These are phyloP conservation scores for Parascedosporium putredinis DNA, from an alignment of 2,329 filamentous ascomycete genomes.

Conservation along the genomic window DNA sequence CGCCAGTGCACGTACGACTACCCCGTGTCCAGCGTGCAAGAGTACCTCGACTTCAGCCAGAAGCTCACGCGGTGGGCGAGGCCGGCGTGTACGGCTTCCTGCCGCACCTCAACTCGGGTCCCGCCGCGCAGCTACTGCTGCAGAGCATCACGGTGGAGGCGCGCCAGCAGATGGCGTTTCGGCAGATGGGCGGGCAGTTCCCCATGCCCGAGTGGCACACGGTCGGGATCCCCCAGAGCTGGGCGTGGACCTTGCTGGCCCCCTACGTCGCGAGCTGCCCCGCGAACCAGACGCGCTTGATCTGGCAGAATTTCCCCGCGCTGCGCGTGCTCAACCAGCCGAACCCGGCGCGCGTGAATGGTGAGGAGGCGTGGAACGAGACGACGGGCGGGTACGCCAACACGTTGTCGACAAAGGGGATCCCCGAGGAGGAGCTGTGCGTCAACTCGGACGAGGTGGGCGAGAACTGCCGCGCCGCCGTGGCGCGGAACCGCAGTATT, in stretches of 20 bases:
- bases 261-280: constrained; percentile 75
- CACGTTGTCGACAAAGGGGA: constrained; percentile 38
- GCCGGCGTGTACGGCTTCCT: constrained; percentile 74
- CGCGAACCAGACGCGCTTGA: constrained; percentile 58
- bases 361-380: constrained; percentile 52
- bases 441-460: constrained; percentile 42
- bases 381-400: constrained; percentile 50
- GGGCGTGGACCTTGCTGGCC: constrained; percentile 73
- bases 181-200: constrained; percentile 69
- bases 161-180: constrained; percentile 75
- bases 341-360: constrained; percentile 58
- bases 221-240: constrained; percentile 69
- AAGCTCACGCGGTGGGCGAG: constrained; percentile 78
- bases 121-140: constrained; percentile 60
- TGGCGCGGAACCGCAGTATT: constrained; percentile 57
- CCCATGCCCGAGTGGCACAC: constrained; percentile 80
- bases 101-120: constrained; percentile 64
- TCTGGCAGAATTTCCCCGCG: constrained; percentile 77
- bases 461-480: constrained; percentile 50
- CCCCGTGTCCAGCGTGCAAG: constrained; percentile 61
- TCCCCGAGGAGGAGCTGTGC: constrained; percentile 39
- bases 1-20: constrained; percentile 75
- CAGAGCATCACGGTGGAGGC: constrained; percentile 72
- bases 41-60: constrained; percentile 76
- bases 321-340: constrained; percentile 66